These are phyloP conservation scores for Groenewaldozyma sp. DNA, from an alignment of 1,139 yeast species.

Conservation along the genomic window DNA sequence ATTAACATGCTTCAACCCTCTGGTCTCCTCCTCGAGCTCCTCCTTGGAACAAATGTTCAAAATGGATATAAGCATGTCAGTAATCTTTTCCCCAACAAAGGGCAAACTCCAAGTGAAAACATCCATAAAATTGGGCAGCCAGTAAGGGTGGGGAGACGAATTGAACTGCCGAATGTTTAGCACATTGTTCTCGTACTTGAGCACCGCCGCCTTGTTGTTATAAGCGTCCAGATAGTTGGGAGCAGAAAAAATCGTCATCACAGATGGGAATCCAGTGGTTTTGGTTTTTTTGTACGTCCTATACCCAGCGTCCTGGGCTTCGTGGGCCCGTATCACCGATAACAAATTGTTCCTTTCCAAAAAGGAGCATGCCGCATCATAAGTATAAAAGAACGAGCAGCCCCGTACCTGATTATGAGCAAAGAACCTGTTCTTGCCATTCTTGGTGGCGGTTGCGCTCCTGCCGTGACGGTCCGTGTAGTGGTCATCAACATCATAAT, in stretches of 20 bases:
- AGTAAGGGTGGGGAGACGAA: conserved; percentile 89
- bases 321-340: conserved; percentile 89
- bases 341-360: conserved; percentile 70
- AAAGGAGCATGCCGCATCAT: conserved; percentile 74
- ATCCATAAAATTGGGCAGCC: conserved; percentile 96
- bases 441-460: conserved; percentile 34
- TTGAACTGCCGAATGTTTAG: conserved; percentile 95
- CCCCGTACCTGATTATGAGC: conserved; percentile 75
- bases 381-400: conserved; percentile 85
- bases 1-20: conserved; percentile 8
- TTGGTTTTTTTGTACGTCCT: conserved; percentile 85
- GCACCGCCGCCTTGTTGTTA: conserved; percentile 91
- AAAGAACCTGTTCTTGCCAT: conserved; percentile 43
- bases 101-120: conserved; percentile 97
- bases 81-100: conserved; percentile 86
- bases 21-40: conserved; percentile 73
- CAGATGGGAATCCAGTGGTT: conserved; percentile 85
- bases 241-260: conserved; percentile 88
- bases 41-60: conserved; percentile 93
- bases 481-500: background rate
- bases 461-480: background rate
- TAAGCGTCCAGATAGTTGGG: conserved; percentile 92
- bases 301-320: conserved; percentile 96
- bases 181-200: conserved; percentile 80
- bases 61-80: conserved; percentile 87